Conservation (phyloP, 1,284 basidiomycete species). For the Sphaerobolus stellatus region DNA sequence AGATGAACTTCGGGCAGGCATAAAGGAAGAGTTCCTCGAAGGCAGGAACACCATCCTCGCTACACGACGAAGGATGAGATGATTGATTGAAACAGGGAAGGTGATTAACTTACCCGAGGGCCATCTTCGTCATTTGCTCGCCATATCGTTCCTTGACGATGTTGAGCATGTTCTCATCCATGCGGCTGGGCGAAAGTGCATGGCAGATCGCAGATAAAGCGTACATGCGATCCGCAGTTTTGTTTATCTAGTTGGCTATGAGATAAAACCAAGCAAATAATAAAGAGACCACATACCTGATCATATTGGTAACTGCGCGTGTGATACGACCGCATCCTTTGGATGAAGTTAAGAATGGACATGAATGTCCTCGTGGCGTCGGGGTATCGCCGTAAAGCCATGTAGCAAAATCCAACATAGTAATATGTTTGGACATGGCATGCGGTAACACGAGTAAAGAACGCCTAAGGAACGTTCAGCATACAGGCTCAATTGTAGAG, state of each 20-base stretch:
- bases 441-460: conserved; percentile 89
- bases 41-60: conserved; percentile 74
- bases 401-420: conserved; percentile 95
- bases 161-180: conserved; percentile 94
- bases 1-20: conserved; percentile 96
- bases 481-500: conserved; percentile 30
- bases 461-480: conserved; percentile 50
- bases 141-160: conserved; percentile 92
- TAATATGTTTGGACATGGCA: conserved; percentile 95
- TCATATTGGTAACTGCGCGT: conserved; percentile 96
- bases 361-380: conserved; percentile 95
- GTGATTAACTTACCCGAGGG: conserved; percentile 58
- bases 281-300: conserved; percentile 56
- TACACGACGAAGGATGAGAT: conserved; percentile 23
- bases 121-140: conserved; percentile 87
- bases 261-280: neutral
- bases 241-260: conserved; percentile 73
- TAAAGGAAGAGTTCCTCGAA: conserved; percentile 95
- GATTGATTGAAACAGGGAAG: neutral
- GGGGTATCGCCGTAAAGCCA: conserved; percentile 91
- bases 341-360: conserved; percentile 90
- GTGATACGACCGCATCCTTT: conserved; percentile 92
- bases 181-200: conserved; percentile 83
- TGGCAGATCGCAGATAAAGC: conserved; percentile 93
- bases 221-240: conserved; percentile 97